Base-by-base conservation (phyloP, 306 rosid species). In the Carpinus viminea region DNA sequence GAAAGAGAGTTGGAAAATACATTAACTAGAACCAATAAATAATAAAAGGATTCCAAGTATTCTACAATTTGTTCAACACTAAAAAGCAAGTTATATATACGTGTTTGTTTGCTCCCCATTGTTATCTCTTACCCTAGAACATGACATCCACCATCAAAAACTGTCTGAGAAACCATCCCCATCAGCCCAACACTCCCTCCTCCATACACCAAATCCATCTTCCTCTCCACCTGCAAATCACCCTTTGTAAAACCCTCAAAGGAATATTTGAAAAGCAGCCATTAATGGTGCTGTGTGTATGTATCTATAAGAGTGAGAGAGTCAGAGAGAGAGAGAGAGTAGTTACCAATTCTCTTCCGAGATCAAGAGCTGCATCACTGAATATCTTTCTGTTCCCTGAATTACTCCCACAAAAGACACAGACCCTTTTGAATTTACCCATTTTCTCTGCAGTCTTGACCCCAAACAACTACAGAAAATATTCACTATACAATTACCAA, bases 361-460 rank as follows among this genome's bases (percentile, higher is more conserved):
- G 78, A 73, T 79, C 78, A 79, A 73, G 74, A 60, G 83, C 83
- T 41, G 83, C 78, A 73, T 79, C 83, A 43, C 83, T 66, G 68
- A 73, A 79, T 74, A 79, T 64, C 53, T 73, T 52, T 65, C 78
- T 73, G 2, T 64, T 54, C 48, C 78, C 83, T 28, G 74, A 64
- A 64, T 65, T 73, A 46, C 83, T 79, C 15, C 82, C 82, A 43
- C 80, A 77, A 53, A 79, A 79, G 26, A 79, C 82, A 72, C 82
- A 79, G 38, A 79, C 26, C 78, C 69, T 73, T 73, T 41, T 74
- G 60, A 79, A 74, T 38, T 66, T 65, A 3, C 70, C 60, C 83
- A 79, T 79, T 31, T 72, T 31, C 48, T 38, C 69, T 36, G n/a
- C 2, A n/a, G 26, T 38, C 69, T 36, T 41, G 6, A n/a, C 50